A percentile compares a stretch with the other conserved stretches of the same genome.
Conservation (phyloP, 1,139 yeast species). For the Eremothecium gossypii region DNA sequence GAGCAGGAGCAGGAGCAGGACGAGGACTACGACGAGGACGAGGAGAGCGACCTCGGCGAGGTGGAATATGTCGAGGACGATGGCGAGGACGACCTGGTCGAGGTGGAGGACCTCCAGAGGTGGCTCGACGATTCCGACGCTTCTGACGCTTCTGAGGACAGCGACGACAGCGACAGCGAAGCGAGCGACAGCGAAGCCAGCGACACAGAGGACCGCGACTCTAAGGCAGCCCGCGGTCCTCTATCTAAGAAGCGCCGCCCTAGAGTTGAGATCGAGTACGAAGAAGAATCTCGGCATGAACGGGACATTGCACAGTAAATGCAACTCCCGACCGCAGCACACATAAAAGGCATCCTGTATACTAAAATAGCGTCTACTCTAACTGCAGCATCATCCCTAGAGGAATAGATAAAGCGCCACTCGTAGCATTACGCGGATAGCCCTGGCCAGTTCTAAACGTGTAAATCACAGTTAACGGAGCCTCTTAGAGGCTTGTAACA, state of each 20-base stretch:
- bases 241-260: slow-evolving; percentile 53
- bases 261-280: slow-evolving; percentile 76
- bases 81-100: slow-evolving; percentile 82
- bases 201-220: slow-evolving; percentile 10
- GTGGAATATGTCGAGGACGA: slow-evolving; percentile 81
- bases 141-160: slow-evolving; percentile 27
- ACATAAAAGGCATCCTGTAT: neutral
- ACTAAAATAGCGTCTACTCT: neutral
- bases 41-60: slow-evolving; percentile 64
- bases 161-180: slow-evolving; percentile 30
- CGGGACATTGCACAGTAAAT: slow-evolving; percentile 21
- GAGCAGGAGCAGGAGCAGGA: slow-evolving; percentile 57
- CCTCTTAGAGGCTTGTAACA: neutral
- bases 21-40: slow-evolving; percentile 51
- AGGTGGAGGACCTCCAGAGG: slow-evolving; percentile 81
- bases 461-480: neutral
- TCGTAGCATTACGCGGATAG: too few species aligned
- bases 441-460: too few species aligned
- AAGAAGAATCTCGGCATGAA: slow-evolving; percentile 40
- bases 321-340: neutral
- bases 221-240: slow-evolving; percentile 37
- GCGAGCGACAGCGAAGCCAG: slow-evolving; percentile 31
- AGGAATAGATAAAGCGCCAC: too few species aligned
- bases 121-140: slow-evolving; percentile 57
- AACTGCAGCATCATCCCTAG: too few species aligned